phyloP scores from a whole-genome alignment of 2,329 filamentous ascomycete genomes.

The Dothistroma septosporum region DNA sequence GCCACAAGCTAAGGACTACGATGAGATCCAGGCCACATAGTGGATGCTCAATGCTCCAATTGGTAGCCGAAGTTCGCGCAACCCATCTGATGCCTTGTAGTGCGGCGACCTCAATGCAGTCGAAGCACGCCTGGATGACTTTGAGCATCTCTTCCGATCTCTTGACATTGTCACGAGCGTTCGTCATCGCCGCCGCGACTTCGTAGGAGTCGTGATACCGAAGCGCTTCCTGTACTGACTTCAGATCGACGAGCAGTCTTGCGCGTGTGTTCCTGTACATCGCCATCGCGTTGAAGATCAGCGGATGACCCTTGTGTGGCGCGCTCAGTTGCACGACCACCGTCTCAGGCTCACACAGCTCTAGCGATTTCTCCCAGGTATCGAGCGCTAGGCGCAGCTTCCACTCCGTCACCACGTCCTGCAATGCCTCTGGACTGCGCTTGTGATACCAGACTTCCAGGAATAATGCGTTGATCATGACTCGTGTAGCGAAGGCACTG shows the following conservation, averaged over 20 bases:
- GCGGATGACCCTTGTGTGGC: slow-evolving; percentile 89
- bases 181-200: slow-evolving; percentile 93
- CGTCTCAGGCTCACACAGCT: slow-evolving; percentile 85
- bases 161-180: slow-evolving; percentile 88
- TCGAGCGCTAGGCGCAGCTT: slow-evolving; percentile 92
- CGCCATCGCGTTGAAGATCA: slow-evolving; percentile 97
- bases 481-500: slow-evolving; percentile 92
- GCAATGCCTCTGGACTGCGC: slow-evolving; percentile 92
- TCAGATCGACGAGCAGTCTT: slow-evolving; percentile 89
- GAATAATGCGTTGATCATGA: slow-evolving; percentile 98
- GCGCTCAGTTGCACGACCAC: slow-evolving; percentile 86
- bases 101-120: slow-evolving; percentile 94
- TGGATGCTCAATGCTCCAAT: slow-evolving; percentile 98
- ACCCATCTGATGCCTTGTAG: slow-evolving; percentile 95
- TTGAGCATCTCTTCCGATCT: slow-evolving; percentile 97
- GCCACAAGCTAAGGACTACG: slow-evolving; percentile 95
- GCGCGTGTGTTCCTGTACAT: slow-evolving; percentile 92
- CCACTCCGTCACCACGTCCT: slow-evolving; percentile 97
- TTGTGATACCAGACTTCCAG: slow-evolving; percentile 99
- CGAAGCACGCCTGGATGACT: slow-evolving; percentile 95
- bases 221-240: slow-evolving; percentile 91
- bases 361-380: slow-evolving; percentile 97
- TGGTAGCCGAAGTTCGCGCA: slow-evolving; percentile 92
- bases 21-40: slow-evolving; percentile 95
- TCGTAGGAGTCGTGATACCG: slow-evolving; percentile 97